Evolutionary conservation across 257 asterid species (phyloP).

Genomic region (Solanum lignicaule): DNA sequence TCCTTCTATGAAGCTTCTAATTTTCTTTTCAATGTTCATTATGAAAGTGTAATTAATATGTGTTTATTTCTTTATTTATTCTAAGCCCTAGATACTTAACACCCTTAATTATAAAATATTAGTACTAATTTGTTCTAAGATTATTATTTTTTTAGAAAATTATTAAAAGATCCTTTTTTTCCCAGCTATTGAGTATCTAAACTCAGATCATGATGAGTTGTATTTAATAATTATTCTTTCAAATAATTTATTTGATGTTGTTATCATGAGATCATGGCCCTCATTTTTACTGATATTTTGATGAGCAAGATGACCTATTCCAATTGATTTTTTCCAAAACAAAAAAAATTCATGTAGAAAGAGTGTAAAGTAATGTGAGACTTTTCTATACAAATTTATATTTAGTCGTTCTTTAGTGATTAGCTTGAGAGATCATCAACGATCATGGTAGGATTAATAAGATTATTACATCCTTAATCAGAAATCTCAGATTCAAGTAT

Average conservation of each 20-base stretch:
- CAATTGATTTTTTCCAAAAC: background rate
- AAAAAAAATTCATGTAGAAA: too few relatives aligned
- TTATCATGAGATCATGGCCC: background rate
- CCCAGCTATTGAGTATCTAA: background rate
- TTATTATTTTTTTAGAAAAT: background rate
- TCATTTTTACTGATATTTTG: background rate
- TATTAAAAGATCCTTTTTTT: background rate
- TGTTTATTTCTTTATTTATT: background rate
- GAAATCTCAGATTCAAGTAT: too few relatives aligned
- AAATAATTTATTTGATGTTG: background rate
- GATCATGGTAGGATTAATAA: background rate
- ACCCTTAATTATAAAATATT: background rate
- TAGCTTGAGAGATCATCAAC: background rate
- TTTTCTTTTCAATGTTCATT: background rate
- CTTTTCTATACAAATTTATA: background rate
- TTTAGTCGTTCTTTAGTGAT: background rate
- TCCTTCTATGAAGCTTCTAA: background rate
- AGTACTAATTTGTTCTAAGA: background rate
- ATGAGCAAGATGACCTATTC: background rate
- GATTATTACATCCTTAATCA: background rate
- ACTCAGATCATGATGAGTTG: background rate
- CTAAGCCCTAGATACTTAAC: background rate
- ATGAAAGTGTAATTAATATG: background rate
- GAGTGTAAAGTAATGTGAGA: too few relatives aligned
- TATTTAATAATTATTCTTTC: background rate